These are phyloP conservation scores for Penicillium taxi DNA, from an alignment of 495 filamentous ascomycete species.

Conservation along the genomic window DNA sequence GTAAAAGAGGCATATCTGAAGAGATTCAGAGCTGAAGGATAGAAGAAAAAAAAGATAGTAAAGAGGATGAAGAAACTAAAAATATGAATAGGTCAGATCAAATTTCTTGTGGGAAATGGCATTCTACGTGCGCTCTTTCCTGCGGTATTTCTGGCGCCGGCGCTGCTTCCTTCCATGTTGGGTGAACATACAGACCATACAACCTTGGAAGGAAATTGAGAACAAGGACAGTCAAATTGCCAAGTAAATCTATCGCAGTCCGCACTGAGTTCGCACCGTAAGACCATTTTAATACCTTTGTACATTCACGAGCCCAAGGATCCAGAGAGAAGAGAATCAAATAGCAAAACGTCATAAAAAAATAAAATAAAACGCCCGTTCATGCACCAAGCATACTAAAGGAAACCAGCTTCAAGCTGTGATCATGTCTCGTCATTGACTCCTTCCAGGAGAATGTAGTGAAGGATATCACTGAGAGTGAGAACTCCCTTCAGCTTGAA, in stretches of 20 bases:
- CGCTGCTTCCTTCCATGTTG: conserved; percentile 5
- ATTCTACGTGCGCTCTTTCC: background rate
- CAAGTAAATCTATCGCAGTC: too few relatives aligned
- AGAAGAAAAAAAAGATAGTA: background rate
- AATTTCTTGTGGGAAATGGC: background rate
- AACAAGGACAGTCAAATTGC: too few relatives aligned
- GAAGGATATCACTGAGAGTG: conserved; percentile 91
- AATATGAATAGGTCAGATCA: too few relatives aligned
- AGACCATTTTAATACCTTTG: conserved; percentile 27
- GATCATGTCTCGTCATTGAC: conserved; percentile 47
- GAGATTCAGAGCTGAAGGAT: background rate
- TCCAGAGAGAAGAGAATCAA: conserved; percentile 5
- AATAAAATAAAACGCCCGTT: conserved; percentile 32
- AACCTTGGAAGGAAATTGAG: too few relatives aligned
- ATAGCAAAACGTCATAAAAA: conserved; percentile 5
- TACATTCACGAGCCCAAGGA: conserved; percentile 16
- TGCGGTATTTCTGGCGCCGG: conserved; percentile 1
- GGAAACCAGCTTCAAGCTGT: background rate
- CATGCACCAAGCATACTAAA: conserved; percentile 27
- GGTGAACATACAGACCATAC: background rate
- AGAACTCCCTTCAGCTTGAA: conserved; percentile 80
- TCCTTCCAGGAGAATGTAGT: conserved; percentile 85
- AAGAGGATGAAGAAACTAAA: background rate
- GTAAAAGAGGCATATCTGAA: conserved; percentile 13
- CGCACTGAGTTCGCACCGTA: too few relatives aligned